Evolutionary conservation across 2,329 filamentous ascomycete species (phyloP).

Genomic region (Colletotrichum tropicale): DNA sequence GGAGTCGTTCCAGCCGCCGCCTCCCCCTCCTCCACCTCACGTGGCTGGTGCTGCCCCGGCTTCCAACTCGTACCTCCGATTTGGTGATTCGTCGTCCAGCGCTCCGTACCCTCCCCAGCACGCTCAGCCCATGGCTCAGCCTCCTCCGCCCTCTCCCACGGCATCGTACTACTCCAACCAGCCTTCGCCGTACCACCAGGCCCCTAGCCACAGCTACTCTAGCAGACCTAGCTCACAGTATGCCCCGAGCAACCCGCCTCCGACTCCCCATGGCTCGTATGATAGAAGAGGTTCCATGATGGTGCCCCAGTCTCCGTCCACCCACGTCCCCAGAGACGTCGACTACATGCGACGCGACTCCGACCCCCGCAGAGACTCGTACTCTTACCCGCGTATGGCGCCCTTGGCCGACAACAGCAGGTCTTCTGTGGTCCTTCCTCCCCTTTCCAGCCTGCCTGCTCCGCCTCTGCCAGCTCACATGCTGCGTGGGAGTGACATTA

Average conservation of each 20-base stretch:
- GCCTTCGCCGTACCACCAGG: constrained; percentile 47
- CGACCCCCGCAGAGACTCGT: constrained; percentile 23
- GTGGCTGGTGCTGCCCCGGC: constrained; percentile 31
- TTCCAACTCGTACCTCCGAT: constrained; percentile 33
- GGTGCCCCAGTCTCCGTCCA: constrained; percentile 42
- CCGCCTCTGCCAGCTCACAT: not conserved
- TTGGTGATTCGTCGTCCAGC: constrained; percentile 34
- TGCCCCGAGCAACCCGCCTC: constrained; percentile 30
- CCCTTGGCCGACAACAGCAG: constrained; percentile 27
- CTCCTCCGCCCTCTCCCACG: constrained; percentile 36
- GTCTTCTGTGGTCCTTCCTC: not conserved
- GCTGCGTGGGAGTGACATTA: not conserved
- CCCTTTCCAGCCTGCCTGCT: not conserved
- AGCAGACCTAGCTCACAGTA: constrained; percentile 32
- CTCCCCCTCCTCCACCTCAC: constrained; percentile 38
- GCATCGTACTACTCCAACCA: constrained; percentile 35
- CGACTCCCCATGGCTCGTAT: constrained; percentile 37
- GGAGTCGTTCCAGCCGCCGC: constrained; percentile 46
- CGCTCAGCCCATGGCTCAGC: constrained; percentile 31
- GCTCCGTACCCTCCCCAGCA: constrained; percentile 40
- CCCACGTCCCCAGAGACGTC: constrained; percentile 21
- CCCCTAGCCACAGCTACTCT: constrained; percentile 41
- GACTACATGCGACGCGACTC: not conserved
- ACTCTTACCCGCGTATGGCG: constrained; percentile 31
- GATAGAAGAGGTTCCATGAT: constrained; percentile 39